Conservation (phyloP, 768 basidiomycete species). For the Trametes meyenii region DNA sequence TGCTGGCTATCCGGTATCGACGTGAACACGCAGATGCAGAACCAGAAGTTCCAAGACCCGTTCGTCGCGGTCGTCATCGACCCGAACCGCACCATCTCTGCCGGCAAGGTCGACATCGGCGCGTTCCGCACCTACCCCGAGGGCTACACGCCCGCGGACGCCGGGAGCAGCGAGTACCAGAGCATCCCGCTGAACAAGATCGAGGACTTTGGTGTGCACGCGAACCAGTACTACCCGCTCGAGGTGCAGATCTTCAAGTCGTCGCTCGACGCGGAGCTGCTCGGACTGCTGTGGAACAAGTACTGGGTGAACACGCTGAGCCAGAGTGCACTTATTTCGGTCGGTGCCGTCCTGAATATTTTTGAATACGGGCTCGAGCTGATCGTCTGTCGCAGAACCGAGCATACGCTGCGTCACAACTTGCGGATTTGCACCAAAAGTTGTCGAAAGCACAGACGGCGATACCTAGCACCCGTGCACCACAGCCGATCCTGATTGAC, state of each 20-base stretch:
- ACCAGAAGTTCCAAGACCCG: conserved; percentile 94
- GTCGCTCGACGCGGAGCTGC: conserved; percentile 80
- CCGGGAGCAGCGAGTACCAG: conserved; percentile 83
- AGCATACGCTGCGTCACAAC: conserved; percentile 90
- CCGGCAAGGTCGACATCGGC: conserved; percentile 98
- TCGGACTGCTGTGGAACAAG: conserved; percentile 96
- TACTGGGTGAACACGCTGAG: conserved; percentile 99
- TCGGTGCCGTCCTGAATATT: conserved; percentile 39
- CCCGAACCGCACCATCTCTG: conserved; percentile 97
- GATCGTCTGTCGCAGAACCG: conserved; percentile 68
- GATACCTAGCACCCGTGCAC: conserved; percentile 60
- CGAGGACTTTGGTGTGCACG: conserved; percentile 99
- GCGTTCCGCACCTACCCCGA: conserved; percentile 98
- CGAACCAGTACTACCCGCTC: conserved; percentile 92
- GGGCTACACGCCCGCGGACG: conserved; percentile 82
- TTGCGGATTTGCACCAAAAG: conserved; percentile 90
- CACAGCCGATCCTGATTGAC: conserved; percentile 52
- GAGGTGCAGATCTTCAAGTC: conserved; percentile 97
- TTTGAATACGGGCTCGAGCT: not conserved
- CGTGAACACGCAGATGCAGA: conserved; percentile 94
- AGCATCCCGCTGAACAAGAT: conserved; percentile 96
- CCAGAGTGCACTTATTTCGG: conserved; percentile 90
- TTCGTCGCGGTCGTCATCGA: conserved; percentile 98
- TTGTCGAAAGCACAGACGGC: conserved; percentile 68
- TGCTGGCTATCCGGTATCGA: conserved; percentile 99